These are phyloP conservation scores for Candida takata DNA, from an alignment of 805 yeast species.

Conservation along the genomic window DNA sequence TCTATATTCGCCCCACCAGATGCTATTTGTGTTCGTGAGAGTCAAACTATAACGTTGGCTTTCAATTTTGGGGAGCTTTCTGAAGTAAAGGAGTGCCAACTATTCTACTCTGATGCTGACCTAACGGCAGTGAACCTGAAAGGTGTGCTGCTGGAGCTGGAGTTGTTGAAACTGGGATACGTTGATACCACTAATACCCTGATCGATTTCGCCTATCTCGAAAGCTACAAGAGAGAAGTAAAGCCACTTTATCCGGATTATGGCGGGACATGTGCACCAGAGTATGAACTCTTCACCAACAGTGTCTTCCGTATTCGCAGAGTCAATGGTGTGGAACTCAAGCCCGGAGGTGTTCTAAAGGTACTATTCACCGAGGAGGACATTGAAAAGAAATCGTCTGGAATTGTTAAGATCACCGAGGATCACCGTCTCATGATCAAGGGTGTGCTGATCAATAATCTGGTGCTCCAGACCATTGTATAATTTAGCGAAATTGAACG, in stretches of 20 bases:
- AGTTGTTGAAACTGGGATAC: slow-evolving; percentile 32
- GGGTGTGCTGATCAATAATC: slow-evolving; percentile 9
- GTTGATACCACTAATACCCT: slow-evolving; percentile 27
- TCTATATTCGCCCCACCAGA: slow-evolving; percentile 2
- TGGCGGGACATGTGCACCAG: slow-evolving; percentile 9
- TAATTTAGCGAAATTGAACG: background rate
- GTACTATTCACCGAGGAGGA: background rate
- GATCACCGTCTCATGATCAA: slow-evolving; percentile 7
- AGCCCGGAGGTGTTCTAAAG: background rate
- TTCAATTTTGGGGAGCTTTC: slow-evolving; percentile 12
- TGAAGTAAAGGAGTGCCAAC: background rate
- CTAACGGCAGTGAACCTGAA: slow-evolving; percentile 1
- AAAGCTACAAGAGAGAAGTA: background rate
- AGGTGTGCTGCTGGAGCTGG: slow-evolving; percentile 30
- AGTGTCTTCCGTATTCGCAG: slow-evolving; percentile 14
- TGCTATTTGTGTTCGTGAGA: slow-evolving; percentile 10
- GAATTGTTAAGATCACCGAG: slow-evolving; percentile 3
- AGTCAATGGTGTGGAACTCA: slow-evolving; percentile 20
- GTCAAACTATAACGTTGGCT: slow-evolving; percentile 6
- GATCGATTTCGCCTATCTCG: background rate
- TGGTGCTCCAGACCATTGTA: slow-evolving; percentile 5
- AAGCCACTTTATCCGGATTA: background rate
- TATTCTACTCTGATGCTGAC: slow-evolving; percentile 1
- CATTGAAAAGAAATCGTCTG: background rate
- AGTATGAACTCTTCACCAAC: slow-evolving; percentile 8